Percentiles rank a stretch among this genome's conserved stretches.
Conservation (phyloP, 441 rosid species). For the Erysimum cheiri region DNA sequence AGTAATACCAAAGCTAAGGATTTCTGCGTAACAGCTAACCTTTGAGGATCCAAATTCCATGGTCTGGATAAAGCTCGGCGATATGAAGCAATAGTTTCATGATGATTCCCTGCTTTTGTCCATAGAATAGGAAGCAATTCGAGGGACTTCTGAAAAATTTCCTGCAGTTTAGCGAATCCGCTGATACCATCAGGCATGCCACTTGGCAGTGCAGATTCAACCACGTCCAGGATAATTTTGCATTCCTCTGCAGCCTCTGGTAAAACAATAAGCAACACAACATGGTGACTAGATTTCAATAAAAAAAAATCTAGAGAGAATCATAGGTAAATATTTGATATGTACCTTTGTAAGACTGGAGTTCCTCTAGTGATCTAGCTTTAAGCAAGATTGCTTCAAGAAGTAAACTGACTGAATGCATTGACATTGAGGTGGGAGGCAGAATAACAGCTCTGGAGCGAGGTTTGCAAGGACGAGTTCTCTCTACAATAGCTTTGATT, state of each 20-base stretch:
- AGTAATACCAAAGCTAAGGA: conserved; percentile 76
- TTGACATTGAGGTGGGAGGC: conserved; percentile 66
- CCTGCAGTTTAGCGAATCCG: conserved; percentile 78
- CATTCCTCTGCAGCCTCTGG: conserved; percentile 95
- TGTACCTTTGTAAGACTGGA: conserved; percentile 66
- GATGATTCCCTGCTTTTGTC: conserved; percentile 68
- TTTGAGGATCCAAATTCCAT: conserved; percentile 84
- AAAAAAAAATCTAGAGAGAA: not conserved
- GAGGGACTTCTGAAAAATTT: conserved; percentile 76
- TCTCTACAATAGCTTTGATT: conserved; percentile 65
- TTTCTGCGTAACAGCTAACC: conserved; percentile 75
- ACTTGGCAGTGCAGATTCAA: conserved; percentile 76
- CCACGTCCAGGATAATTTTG: conserved; percentile 65
- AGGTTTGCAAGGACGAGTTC: conserved; percentile 59
- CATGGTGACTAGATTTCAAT: not conserved
- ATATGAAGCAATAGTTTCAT: conserved; percentile 73
- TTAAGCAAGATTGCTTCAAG: conserved; percentile 87
- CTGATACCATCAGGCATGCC: conserved; percentile 64
- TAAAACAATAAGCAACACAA: conserved; percentile 37
- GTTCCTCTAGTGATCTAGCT: conserved; percentile 80
- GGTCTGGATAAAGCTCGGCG: conserved; percentile 73
- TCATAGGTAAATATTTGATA: not conserved
- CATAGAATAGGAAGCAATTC: conserved; percentile 82
- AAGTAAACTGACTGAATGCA: conserved; percentile 89
- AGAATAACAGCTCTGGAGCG: conserved; percentile 59